Evolutionary conservation across 148 eudicot species (phyloP).

Genomic region (Salicornia ramosissima): DNA sequence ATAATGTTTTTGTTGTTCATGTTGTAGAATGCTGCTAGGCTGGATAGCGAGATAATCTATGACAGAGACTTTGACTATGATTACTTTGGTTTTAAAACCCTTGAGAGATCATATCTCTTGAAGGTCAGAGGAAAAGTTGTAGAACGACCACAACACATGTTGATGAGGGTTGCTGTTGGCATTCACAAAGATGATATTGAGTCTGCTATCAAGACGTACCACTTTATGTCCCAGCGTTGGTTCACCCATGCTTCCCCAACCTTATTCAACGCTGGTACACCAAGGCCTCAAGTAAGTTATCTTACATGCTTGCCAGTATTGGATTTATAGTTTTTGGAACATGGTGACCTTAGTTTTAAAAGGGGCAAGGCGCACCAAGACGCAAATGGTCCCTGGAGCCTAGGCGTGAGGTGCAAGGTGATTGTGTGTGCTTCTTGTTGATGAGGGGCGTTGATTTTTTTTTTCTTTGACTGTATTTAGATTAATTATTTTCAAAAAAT

Average conservation of each 20-base stretch:
- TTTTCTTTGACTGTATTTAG: too few relatives aligned
- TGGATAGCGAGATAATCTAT: constrained; percentile 95
- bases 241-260: constrained; percentile 99
- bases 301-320: not conserved
- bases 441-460: too few relatives aligned
- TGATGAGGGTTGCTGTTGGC: constrained; percentile 96
- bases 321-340: not conserved
- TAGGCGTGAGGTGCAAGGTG: too few relatives aligned
- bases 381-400: too few relatives aligned
- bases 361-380: too few relatives aligned
- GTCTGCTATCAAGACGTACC: constrained; percentile 74
- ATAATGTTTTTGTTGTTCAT: not conserved
- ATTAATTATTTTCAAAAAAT: too few relatives aligned
- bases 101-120: constrained; percentile 87
- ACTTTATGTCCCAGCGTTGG: constrained; percentile 94
- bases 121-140: constrained; percentile 74
- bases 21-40: constrained; percentile 74
- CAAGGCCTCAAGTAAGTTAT: constrained; percentile 77
- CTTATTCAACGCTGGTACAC: constrained; percentile 91
- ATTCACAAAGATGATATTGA: constrained; percentile 91
- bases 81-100: constrained; percentile 94
- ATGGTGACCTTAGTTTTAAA: not conserved
- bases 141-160: constrained; percentile 95
- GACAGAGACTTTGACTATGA: constrained; percentile 97
- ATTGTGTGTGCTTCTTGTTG: too few relatives aligned